Evolutionary conservation across 495 filamentous ascomycete species (phyloP).

Genomic region (Aspergillus carlsbadensis): DNA sequence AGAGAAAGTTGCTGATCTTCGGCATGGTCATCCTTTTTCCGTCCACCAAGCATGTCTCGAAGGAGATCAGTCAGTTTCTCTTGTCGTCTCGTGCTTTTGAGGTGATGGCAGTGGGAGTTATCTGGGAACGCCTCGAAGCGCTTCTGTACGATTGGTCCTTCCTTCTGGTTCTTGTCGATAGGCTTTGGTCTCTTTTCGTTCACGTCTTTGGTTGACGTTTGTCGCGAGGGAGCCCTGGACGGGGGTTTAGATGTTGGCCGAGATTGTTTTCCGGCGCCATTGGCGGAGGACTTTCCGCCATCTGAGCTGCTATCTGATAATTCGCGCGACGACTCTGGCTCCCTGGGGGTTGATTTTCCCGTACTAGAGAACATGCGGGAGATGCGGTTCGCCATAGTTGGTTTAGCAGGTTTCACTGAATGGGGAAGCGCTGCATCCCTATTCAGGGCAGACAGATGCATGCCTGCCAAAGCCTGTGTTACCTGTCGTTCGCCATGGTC

Average conservation of each 20-base stretch:
- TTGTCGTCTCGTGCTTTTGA: constrained; percentile 84
- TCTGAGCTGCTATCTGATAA: constrained; percentile 45
- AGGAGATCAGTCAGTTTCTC: constrained; percentile 95
- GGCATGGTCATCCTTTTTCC: constrained; percentile 62
- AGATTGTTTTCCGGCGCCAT: constrained; percentile 35
- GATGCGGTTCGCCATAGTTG: constrained; percentile 57
- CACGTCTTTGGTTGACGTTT: constrained; percentile 41
- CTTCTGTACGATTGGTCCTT: constrained; percentile 39
- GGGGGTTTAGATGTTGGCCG: constrained; percentile 38
- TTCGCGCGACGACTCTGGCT: constrained; percentile 35
- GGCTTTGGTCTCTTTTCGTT: constrained; percentile 35
- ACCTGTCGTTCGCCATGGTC: constrained; percentile 48
- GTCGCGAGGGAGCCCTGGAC: constrained; percentile 40
- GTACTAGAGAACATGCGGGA: constrained; percentile 59
- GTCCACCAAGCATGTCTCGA: constrained; percentile 72
- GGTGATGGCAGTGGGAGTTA: constrained; percentile 76
- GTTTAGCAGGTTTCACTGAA: constrained; percentile 41
- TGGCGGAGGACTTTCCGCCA: constrained; percentile 28
- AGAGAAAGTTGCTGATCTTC: constrained; percentile 85
- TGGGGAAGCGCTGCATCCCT: constrained; percentile 35
- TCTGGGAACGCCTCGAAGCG: constrained; percentile 62
- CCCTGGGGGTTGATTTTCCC: constrained; percentile 33
- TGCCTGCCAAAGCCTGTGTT: constrained; percentile 48
- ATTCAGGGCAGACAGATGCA: constrained; percentile 41
- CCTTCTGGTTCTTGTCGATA: constrained; percentile 43